These are phyloP conservation scores for Phylloboletellus chloephorus DNA, from an alignment of 1,284 basidiomycete species.

Conservation along the genomic window DNA sequence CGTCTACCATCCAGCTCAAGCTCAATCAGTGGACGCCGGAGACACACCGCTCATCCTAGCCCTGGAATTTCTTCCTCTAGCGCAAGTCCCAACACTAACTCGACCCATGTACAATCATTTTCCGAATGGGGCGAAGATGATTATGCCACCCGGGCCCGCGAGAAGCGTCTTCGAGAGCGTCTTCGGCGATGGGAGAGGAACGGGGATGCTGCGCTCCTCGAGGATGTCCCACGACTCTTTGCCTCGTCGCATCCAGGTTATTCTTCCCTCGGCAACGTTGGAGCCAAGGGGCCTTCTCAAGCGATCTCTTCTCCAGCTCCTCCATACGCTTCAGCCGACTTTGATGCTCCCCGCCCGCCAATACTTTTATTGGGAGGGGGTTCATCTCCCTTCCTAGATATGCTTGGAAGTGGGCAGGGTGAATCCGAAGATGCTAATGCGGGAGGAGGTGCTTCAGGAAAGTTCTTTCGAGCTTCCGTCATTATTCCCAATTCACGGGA, in stretches of 20 bases:
- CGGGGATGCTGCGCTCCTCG: conserved; percentile 44
- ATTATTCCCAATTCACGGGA: conserved; percentile 65
- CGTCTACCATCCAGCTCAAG: conserved; percentile 6
- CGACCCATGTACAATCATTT: conserved; percentile 15
- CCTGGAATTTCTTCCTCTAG: conserved; percentile 4
- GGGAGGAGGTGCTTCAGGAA: conserved; percentile 17
- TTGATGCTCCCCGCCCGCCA: conserved; percentile 37
- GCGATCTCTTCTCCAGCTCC: conserved; percentile 9
- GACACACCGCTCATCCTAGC: conserved; percentile 28
- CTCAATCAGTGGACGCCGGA: conserved; percentile 4
- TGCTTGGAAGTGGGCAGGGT: conserved; percentile 16
- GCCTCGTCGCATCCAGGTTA: conserved; percentile 21
- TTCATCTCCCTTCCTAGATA: conserved; percentile 26
- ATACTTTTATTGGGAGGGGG: conserved; percentile 48
- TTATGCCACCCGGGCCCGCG: conserved; percentile 56
- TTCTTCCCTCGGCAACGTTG: conserved; percentile 6
- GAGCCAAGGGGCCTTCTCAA: conserved; percentile 11
- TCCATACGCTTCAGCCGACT: conserved; percentile 34
- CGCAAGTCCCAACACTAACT: background rate
- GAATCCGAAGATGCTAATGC: conserved; percentile 22
- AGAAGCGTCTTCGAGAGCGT: conserved; percentile 61
- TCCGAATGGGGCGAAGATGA: conserved; percentile 63
- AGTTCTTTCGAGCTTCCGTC: conserved; percentile 68
- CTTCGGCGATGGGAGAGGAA: conserved; percentile 67
- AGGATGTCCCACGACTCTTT: conserved; percentile 56